Evolutionary conservation across 208 protist species (phyloP).

Genomic region (Naegleria gruberi): DNA sequence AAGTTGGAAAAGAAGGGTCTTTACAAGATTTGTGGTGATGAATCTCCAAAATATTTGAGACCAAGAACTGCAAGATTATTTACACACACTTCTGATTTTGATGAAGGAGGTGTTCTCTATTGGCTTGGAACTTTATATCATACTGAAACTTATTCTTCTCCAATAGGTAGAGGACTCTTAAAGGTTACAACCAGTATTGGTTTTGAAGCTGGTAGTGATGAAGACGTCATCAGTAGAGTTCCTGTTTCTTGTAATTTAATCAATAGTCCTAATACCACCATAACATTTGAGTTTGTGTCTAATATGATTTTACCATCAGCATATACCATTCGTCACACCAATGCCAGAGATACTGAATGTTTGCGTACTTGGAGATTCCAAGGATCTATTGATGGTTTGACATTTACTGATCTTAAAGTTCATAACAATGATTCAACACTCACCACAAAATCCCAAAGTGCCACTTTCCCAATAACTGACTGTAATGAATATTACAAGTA

Average conservation of each 20-base stretch:
- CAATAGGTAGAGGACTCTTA: neutral
- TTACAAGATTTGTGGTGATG: neutral
- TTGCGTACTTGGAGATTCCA: conserved; percentile 7
- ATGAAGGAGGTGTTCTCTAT: conserved; percentile 10
- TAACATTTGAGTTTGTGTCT: neutral
- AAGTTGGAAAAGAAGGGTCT: neutral
- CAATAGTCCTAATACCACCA: neutral
- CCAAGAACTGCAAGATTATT: conserved; percentile 13
- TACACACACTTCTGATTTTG: neutral
- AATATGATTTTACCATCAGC: neutral
- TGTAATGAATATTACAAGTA: conserved; percentile 5
- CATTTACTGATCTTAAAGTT: neutral
- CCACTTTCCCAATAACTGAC: neutral
- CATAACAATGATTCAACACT: neutral
- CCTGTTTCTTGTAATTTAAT: neutral
- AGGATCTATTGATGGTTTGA: neutral
- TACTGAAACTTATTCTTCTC: neutral
- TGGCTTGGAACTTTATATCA: neutral
- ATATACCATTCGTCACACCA: neutral
- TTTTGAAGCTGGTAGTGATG: neutral
- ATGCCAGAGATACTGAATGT: neutral
- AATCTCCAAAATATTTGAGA: neutral
- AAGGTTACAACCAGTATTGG: neutral
- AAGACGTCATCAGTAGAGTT: neutral
- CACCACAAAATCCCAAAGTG: neutral